These are phyloP conservation scores for Magnusiomyces sp. DNA, from an alignment of 1,139 yeast genomes.

Conservation along the genomic window DNA sequence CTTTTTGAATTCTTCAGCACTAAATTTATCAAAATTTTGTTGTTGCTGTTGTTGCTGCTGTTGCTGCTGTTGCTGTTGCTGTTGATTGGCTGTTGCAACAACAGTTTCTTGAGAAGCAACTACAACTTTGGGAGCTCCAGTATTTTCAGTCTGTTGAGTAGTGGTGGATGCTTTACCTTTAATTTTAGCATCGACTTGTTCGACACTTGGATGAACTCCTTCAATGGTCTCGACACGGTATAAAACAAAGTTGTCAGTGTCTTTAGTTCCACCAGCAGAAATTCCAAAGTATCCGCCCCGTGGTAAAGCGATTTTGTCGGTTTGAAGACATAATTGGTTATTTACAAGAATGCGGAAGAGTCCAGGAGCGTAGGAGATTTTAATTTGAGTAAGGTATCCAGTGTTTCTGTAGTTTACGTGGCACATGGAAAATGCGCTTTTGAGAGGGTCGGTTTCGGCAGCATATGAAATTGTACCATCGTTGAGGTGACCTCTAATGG, in stretches of 20 bases:
- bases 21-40: not conserved
- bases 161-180: not conserved
- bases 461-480: conserved; percentile 28
- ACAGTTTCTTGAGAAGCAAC: not conserved
- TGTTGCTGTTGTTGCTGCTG: conserved; percentile 9
- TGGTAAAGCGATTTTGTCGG: conserved; percentile 29
- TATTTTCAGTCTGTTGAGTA: too few relatives aligned
- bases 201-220: conserved; percentile 14
- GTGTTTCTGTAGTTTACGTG: conserved; percentile 32
- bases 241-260: conserved; percentile 30
- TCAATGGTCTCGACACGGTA: conserved; percentile 18
- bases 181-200: conserved; percentile 3
- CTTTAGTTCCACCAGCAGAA: conserved; percentile 29
- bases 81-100: conserved; percentile 43
- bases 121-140: too few relatives aligned
- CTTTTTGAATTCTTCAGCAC: conserved; percentile 14
- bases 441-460: conserved; percentile 14
- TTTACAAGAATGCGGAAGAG: conserved; percentile 33
- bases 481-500: conserved; percentile 34
- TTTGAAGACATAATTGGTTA: conserved; percentile 32
- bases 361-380: conserved; percentile 28
- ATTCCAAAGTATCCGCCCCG: conserved; percentile 29
- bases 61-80: conserved; percentile 42
- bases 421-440: conserved; percentile 32
- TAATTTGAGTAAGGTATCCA: conserved; percentile 25